Conservation (phyloP, 2,329 filamentous ascomycete species). For the Curvularia hawaiiensis region DNA sequence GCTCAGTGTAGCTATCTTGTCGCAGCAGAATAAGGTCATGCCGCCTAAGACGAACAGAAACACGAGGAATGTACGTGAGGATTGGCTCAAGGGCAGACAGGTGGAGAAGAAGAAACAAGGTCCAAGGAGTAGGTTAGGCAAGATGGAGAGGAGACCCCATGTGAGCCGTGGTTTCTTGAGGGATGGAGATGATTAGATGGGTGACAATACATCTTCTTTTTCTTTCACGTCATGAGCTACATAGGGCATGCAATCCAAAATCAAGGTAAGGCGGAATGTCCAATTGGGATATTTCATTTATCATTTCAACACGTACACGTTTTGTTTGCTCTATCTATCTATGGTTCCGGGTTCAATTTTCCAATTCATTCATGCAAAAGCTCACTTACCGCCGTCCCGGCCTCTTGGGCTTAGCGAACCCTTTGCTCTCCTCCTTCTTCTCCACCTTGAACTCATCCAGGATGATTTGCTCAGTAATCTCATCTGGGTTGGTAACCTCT, state of each 20-base stretch:
- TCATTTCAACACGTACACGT: neutral
- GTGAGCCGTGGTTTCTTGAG: conserved; percentile 41
- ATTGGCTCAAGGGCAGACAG: conserved; percentile 51
- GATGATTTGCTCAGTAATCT: conserved; percentile 71
- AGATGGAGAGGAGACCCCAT: conserved; percentile 38
- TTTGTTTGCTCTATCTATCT: neutral
- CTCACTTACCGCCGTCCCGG: conserved; percentile 63
- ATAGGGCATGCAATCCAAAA: neutral
- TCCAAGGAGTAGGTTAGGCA: conserved; percentile 24
- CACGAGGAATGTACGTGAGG: conserved; percentile 45
- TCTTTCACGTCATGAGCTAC: neutral
- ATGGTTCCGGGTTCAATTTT: neutral
- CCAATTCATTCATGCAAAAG: neutral
- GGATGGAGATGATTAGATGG: conserved; percentile 28
- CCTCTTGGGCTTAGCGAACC: conserved; percentile 78
- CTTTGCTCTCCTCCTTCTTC: conserved; percentile 69
- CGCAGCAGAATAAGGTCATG: conserved; percentile 48
- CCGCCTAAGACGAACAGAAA: conserved; percentile 51
- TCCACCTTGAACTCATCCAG: conserved; percentile 72
- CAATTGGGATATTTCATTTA: neutral
- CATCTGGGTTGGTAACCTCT: conserved; percentile 67
- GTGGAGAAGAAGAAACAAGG: conserved; percentile 40
- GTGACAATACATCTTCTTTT: too few relatives aligned
- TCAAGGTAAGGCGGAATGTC: neutral
- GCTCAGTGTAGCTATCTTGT: conserved; percentile 56